phyloP scores from a whole-genome alignment of 116 monocot genomes.

The Thalassia testudinum region DNA sequence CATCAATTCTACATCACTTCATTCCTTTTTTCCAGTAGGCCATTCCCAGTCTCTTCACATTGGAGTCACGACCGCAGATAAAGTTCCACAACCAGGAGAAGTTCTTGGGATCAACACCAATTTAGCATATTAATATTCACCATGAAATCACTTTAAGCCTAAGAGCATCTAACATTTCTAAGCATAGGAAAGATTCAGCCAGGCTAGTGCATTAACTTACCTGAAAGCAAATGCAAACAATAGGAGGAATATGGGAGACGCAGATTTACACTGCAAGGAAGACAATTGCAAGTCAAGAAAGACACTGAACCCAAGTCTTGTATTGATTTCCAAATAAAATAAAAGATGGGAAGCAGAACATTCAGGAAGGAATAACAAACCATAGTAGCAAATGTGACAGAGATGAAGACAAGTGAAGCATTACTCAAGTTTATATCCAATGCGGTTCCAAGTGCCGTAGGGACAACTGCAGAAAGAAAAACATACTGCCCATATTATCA shows the following conservation, averaged over 20 bases:
- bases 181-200: too few relatives aligned
- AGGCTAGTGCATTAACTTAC: too few relatives aligned
- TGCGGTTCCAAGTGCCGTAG: constrained; percentile 74
- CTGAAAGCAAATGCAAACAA: constrained; percentile 96
- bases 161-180: too few relatives aligned
- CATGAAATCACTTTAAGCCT: too few relatives aligned
- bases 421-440: constrained; percentile 95
- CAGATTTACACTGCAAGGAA: constrained; percentile 91
- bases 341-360: neutral
- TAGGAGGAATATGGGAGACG: constrained; percentile 86
- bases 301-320: neutral
- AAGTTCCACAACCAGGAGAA: too few relatives aligned
- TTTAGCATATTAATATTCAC: too few relatives aligned
- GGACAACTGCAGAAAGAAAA: constrained; percentile 64
- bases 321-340: constrained; percentile 1
- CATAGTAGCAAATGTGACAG: constrained; percentile 98
- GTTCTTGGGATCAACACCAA: too few relatives aligned
- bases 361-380: constrained; percentile 25
- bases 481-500: constrained; percentile 3
- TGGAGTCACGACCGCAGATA: too few relatives aligned
- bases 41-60: too few relatives aligned
- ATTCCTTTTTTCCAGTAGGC: too few relatives aligned
- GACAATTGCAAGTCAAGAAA: neutral
- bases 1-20: too few relatives aligned
- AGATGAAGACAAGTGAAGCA: constrained; percentile 87